A percentile compares a stretch with the other conserved stretches of the same genome.
Conservation (phyloP, 768 basidiomycete species). For the Rhodotorula toruloides region DNA sequence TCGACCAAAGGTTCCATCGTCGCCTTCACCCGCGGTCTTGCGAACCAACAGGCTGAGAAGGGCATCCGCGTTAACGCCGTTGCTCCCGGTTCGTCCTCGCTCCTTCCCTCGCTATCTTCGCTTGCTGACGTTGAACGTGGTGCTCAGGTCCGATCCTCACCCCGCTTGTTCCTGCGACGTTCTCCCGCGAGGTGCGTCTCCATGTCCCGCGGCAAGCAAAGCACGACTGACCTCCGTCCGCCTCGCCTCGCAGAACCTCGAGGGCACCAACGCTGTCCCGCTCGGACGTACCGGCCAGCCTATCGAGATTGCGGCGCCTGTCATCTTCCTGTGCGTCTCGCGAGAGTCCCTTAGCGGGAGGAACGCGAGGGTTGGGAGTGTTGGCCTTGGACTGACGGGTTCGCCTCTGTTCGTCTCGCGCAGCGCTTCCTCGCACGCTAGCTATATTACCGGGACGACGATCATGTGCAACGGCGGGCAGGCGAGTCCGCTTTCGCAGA, state of each 20-base stretch:
- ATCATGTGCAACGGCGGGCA: neutral
- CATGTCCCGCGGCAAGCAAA: too few relatives aligned
- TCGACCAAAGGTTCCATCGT: slow-evolving; percentile 58
- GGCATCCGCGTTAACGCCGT: slow-evolving; percentile 53
- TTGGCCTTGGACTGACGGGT: too few relatives aligned
- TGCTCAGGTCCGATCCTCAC: slow-evolving; percentile 54
- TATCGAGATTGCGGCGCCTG: slow-evolving; percentile 53
- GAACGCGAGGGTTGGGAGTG: too few relatives aligned
- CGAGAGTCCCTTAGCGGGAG: too few relatives aligned
- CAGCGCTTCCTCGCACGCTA: too few relatives aligned
- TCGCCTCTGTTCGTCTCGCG: too few relatives aligned
- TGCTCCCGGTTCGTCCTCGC: slow-evolving; percentile 22
- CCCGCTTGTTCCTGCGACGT: slow-evolving; percentile 48
- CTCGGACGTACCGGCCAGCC: slow-evolving; percentile 56
- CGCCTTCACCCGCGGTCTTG: slow-evolving; percentile 52
- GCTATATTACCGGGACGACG: too few relatives aligned
- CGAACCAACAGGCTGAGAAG: slow-evolving; percentile 55
- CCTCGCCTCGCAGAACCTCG: slow-evolving; percentile 46
- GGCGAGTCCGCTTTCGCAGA: neutral
- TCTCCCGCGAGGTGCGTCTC: slow-evolving; percentile 7
- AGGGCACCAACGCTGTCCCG: slow-evolving; percentile 48
- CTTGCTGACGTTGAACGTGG: neutral
- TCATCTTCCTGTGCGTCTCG: slow-evolving; percentile 50
- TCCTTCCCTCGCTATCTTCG: slow-evolving; percentile 6
- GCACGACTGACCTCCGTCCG: neutral